phyloP scores from a whole-genome alignment of 2,329 filamentous ascomycete genomes.

The Stromatinia cepivora region DNA sequence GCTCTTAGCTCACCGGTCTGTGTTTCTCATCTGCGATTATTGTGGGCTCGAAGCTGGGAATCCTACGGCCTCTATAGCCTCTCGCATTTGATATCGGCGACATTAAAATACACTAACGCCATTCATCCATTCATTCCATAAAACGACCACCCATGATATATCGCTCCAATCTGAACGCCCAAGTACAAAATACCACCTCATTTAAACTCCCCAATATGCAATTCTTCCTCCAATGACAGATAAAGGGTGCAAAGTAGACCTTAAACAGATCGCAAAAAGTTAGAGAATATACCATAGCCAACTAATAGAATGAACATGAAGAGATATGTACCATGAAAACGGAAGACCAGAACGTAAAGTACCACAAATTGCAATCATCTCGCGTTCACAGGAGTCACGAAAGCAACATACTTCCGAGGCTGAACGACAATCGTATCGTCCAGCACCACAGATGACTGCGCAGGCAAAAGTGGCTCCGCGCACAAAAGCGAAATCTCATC shows the following conservation, averaged over 20 bases:
- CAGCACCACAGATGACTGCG: not conserved
- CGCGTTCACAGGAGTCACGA: not conserved
- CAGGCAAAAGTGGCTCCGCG: too few relatives aligned
- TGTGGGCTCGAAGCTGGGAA: conserved; percentile 52
- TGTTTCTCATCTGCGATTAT: conserved; percentile 37
- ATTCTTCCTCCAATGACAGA: too few relatives aligned
- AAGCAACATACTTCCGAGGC: not conserved
- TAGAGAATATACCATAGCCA: too few relatives aligned
- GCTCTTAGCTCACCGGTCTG: conserved; percentile 23
- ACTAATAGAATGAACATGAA: not conserved
- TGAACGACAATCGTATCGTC: not conserved
- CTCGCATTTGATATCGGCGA: conserved; percentile 51
- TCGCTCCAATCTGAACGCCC: too few relatives aligned
- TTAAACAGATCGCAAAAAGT: not conserved
- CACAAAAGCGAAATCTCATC: too few relatives aligned
- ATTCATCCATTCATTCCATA: too few relatives aligned
- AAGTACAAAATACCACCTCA: too few relatives aligned
- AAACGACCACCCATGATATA: too few relatives aligned
- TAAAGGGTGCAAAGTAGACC: too few relatives aligned
- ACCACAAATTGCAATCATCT: not conserved
- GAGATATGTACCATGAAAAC: not conserved
- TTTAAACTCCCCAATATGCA: too few relatives aligned
- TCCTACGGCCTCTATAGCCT: conserved; percentile 62
- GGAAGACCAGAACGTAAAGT: not conserved
- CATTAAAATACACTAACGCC: too few relatives aligned